Evolutionary conservation across 495 filamentous ascomycete species (phyloP).

Genomic region (Lasiosphaeria hispida): DNA sequence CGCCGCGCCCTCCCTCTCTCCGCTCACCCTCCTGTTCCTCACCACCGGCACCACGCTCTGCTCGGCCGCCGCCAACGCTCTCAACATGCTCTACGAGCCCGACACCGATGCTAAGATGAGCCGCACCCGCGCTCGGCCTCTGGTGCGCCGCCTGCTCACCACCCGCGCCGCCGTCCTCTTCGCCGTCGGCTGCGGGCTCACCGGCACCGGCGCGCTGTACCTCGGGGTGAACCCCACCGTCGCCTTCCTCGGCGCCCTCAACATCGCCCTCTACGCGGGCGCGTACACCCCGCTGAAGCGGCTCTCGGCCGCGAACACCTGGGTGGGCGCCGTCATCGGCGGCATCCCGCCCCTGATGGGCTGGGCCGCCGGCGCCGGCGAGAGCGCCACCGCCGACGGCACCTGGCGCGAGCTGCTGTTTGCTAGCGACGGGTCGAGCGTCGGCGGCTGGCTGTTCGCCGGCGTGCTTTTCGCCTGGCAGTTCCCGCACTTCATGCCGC

Average conservation of each 20-base stretch:
- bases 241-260: constrained; percentile 76
- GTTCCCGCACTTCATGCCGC: constrained; percentile 94
- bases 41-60: constrained; percentile 85
- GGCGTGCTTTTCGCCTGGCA: constrained; percentile 91
- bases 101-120: constrained; percentile 88
- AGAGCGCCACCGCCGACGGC: constrained; percentile 70
- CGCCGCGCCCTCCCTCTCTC: constrained; percentile 77
- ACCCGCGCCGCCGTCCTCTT: constrained; percentile 76
- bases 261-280: constrained; percentile 86
- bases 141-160: constrained; percentile 79
- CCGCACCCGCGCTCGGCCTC: constrained; percentile 82
- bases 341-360: constrained; percentile 96
- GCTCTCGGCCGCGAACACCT: constrained; percentile 84
- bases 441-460: constrained; percentile 88
- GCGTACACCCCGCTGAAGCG: constrained; percentile 92
- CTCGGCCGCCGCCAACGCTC: constrained; percentile 81
- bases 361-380: constrained; percentile 90
- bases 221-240: constrained; percentile 92
- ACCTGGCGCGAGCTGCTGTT: constrained; percentile 76
- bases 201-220: constrained; percentile 70
- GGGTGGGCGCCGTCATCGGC: constrained; percentile 90
- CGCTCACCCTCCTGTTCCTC: constrained; percentile 88
- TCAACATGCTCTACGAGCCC: constrained; percentile 97
- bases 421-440: constrained; percentile 46
- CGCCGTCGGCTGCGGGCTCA: constrained; percentile 63